Evolutionary conservation across 345 rosid genomes (phyloP).

Genomic region (Anacardium occidentale): DNA sequence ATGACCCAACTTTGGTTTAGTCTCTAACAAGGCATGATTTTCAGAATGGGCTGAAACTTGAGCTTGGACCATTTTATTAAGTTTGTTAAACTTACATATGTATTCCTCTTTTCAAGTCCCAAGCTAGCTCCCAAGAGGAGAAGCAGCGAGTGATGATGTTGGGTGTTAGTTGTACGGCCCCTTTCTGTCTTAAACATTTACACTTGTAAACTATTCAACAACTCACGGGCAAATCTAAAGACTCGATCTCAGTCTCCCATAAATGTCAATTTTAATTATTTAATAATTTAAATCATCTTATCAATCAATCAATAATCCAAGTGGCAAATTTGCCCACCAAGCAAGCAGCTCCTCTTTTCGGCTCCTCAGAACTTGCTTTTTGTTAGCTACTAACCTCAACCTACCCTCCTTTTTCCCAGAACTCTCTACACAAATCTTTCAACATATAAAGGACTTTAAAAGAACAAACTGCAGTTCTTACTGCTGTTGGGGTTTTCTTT

Average conservation of each 20-base stretch:
- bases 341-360: not conserved
- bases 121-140: too few relatives aligned
- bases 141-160: not conserved
- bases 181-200: not conserved
- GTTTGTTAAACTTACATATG: too few relatives aligned
- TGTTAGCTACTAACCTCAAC: too few relatives aligned
- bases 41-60: too few relatives aligned
- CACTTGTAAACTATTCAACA: not conserved
- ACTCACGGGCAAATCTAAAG: slow-evolving; percentile 8
- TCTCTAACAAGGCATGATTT: too few relatives aligned
- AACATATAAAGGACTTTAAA: not conserved
- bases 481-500: not conserved
- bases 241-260: not conserved
- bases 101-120: too few relatives aligned
- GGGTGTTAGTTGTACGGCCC: slow-evolving; percentile 8
- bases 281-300: too few relatives aligned
- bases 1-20: too few relatives aligned
- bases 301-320: not conserved
- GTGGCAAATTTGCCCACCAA: slow-evolving; percentile 15
- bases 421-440: not conserved
- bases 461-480: too few relatives aligned
- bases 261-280: too few relatives aligned
- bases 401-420: not conserved
- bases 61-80: too few relatives aligned
- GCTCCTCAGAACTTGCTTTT: not conserved